These are phyloP conservation scores for Aegle marmelos DNA, from an alignment of 345 rosid species.

Conservation along the genomic window DNA sequence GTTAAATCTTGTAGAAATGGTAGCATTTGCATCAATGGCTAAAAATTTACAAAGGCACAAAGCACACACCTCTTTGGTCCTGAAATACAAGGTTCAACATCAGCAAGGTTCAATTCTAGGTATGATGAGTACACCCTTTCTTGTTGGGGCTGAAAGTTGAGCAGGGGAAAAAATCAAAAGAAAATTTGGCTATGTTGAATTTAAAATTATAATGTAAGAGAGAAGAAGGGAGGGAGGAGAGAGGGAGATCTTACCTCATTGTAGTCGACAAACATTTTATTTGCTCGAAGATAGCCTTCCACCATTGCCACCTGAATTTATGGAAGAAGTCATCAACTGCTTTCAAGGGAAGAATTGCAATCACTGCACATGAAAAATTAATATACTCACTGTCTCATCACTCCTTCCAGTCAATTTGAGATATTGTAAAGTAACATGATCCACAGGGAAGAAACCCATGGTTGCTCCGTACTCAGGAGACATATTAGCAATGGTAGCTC, in stretches of 20 bases:
- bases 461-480: slow-evolving; percentile 99
- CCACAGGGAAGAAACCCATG: slow-evolving; percentile 99
- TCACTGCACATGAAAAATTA: not conserved
- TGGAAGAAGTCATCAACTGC: slow-evolving; percentile 14
- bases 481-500: slow-evolving; percentile 99
- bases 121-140: slow-evolving; percentile 83
- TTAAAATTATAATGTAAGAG: not conserved
- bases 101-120: slow-evolving; percentile 67
- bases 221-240: not conserved
- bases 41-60: slow-evolving; percentile 5
- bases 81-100: slow-evolving; percentile 93
- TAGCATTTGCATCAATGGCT: not conserved
- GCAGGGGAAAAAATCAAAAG: slow-evolving; percentile 1
- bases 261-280: slow-evolving; percentile 93
- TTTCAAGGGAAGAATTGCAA: slow-evolving; percentile 10
- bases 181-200: not conserved
- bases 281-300: slow-evolving; percentile 94
- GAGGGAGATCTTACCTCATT: slow-evolving; percentile 54
- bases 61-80: slow-evolving; percentile 85
- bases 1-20: not conserved
- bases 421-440: slow-evolving; percentile 90
- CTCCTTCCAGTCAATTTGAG: slow-evolving; percentile 97
- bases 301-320: slow-evolving; percentile 74
- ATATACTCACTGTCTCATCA: slow-evolving; percentile 78
- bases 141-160: slow-evolving; percentile 64